Conservation (phyloP, 2,329 filamentous ascomycete genomes). For the Lasiodiplodia gonubiensis region DNA sequence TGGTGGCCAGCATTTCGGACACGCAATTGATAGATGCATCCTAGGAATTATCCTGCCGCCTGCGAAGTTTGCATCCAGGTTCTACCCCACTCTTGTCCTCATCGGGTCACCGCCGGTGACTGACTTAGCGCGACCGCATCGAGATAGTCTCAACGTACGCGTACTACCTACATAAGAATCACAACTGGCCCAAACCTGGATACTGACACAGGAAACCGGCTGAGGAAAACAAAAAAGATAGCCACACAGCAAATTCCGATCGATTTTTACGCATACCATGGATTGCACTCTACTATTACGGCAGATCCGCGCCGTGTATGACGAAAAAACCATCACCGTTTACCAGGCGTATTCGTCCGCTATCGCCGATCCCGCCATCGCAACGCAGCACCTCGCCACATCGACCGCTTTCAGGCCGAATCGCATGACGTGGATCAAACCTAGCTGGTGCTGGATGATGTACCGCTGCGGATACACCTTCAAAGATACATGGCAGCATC, state of each 20-base stretch:
- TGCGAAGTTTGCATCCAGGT: not conserved
- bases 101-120: constrained; percentile 1
- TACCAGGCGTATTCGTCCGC: constrained; percentile 65
- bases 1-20: too few relatives aligned
- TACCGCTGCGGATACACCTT: constrained; percentile 66
- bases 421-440: constrained; percentile 71
- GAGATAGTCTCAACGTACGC: not conserved
- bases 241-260: too few relatives aligned
- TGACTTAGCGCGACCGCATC: not conserved
- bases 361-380: constrained; percentile 61
- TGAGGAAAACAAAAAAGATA: not conserved
- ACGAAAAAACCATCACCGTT: constrained; percentile 61
- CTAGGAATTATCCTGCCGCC: not conserved
- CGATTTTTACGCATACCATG: too few relatives aligned
- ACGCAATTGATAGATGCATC: not conserved
- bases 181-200: not conserved
- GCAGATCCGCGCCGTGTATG: constrained; percentile 61
- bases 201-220: not conserved
- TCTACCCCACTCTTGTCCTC: not conserved
- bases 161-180: not conserved
- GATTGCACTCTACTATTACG: constrained; percentile 37
- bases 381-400: constrained; percentile 58
- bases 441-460: constrained; percentile 68
- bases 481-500: constrained; percentile 61
- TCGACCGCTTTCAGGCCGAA: constrained; percentile 59